Conservation (phyloP, 805 yeast species). For the Saccharomycopsis amapae region DNA sequence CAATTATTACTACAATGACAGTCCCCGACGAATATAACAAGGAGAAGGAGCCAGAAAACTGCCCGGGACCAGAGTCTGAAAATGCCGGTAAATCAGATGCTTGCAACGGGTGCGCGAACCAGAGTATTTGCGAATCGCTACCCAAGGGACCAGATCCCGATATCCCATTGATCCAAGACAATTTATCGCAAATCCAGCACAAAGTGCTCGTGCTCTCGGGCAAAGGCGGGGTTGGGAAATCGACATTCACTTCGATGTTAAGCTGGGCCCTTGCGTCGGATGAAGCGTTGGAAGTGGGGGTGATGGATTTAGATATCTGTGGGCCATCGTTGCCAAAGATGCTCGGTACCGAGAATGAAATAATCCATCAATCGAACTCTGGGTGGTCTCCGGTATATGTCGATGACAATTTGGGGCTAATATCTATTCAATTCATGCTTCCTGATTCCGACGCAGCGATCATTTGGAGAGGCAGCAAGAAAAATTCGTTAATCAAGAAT, state of each 20-base stretch:
- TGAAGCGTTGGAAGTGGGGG: constrained; percentile 79
- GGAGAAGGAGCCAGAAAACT: constrained; percentile 81
- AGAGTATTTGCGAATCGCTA: constrained; percentile 77
- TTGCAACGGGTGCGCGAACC: constrained; percentile 92
- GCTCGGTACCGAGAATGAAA: constrained; percentile 86
- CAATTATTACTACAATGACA: neutral
- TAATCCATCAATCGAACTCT: constrained; percentile 77
- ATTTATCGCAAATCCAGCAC: constrained; percentile 61
- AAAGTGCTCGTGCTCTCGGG: constrained; percentile 70
- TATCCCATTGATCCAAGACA: constrained; percentile 61
- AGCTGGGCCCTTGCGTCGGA: constrained; percentile 87
- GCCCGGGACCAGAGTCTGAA: constrained; percentile 97
- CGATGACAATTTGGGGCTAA: constrained; percentile 88
- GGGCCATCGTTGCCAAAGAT: constrained; percentile 95
- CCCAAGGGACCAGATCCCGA: constrained; percentile 97
- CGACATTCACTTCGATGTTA: constrained; percentile 89
- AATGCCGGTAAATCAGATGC: constrained; percentile 91
- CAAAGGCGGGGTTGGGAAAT: constrained; percentile 75
- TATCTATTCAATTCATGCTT: constrained; percentile 92
- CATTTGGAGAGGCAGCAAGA: constrained; percentile 97
- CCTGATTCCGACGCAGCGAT: constrained; percentile 91
- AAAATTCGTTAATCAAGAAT: constrained; percentile 87
- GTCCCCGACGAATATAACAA: neutral
- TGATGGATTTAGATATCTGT: constrained; percentile 95
- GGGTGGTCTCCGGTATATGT: constrained; percentile 98